Percentiles rank a stretch among this genome's conserved stretches.
Evolutionary conservation across 805 yeast species (phyloP).

Genomic region (Hanseniaspora pseudoguilliermondii): DNA sequence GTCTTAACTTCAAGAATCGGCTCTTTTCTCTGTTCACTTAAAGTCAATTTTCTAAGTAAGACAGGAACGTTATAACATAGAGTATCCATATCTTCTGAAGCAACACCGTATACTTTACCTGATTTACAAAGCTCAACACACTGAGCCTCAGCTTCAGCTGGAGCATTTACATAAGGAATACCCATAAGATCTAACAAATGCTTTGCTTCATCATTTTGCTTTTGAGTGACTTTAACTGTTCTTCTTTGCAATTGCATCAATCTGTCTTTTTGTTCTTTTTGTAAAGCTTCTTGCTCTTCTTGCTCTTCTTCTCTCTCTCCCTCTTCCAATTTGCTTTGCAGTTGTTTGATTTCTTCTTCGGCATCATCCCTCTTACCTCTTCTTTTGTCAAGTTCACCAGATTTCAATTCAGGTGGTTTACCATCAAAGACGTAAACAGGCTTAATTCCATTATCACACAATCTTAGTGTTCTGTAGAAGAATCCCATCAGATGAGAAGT

Average conservation of each 20-base stretch:
- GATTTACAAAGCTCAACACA: slow-evolving; percentile 84
- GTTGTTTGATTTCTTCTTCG: slow-evolving; percentile 57
- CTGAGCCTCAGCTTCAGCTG: slow-evolving; percentile 98
- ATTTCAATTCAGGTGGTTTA: slow-evolving; percentile 86
- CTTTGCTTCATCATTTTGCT: slow-evolving; percentile 92
- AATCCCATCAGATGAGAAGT: slow-evolving; percentile 92
- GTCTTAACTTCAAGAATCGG: slow-evolving; percentile 79
- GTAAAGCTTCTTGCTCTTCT: slow-evolving; percentile 3
- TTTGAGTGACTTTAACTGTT: slow-evolving; percentile 74
- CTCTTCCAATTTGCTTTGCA: slow-evolving; percentile 41
- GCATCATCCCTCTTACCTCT: slow-evolving; percentile 73
- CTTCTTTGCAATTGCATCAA: slow-evolving; percentile 67
- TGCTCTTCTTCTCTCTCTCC: slow-evolving; percentile 28
- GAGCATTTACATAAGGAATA: slow-evolving; percentile 83
- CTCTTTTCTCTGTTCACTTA: slow-evolving; percentile 83
- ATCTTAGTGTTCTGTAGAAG: slow-evolving; percentile 81
- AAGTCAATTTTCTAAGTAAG: slow-evolving; percentile 77
- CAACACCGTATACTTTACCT: slow-evolving; percentile 93
- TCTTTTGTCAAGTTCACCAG: slow-evolving; percentile 85
- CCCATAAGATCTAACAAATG: slow-evolving; percentile 78
- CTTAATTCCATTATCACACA: slow-evolving; percentile 86
- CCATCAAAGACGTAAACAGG: slow-evolving; percentile 98
- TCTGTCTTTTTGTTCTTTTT: slow-evolving; percentile 28
- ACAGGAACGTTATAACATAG: slow-evolving; percentile 79
- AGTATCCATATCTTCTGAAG: slow-evolving; percentile 98